phyloP scores from a whole-genome alignment of 495 filamentous ascomycete genomes.

The Xylaria acuta region DNA sequence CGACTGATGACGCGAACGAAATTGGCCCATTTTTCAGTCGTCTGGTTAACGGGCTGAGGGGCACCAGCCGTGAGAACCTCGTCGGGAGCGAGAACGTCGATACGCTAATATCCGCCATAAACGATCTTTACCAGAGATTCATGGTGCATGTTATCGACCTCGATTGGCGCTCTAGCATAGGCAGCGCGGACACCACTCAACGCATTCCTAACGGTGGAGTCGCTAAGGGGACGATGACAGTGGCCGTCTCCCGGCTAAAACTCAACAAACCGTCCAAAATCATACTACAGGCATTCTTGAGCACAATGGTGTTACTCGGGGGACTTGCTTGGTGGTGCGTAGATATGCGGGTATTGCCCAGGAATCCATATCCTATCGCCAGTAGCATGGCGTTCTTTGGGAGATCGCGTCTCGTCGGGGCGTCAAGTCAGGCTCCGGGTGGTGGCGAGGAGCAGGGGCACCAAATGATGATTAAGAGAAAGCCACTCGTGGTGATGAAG shows the following conservation, averaged over 20 bases:
- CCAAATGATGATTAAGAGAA: neutral
- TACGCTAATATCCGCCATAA: neutral
- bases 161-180: neutral
- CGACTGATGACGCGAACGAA: neutral
- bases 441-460: neutral
- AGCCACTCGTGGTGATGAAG: neutral
- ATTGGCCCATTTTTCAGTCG: constrained; percentile 1
- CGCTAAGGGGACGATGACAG: neutral
- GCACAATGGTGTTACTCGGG: constrained; percentile 10
- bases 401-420: constrained; percentile 2
- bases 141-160: neutral
- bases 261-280: constrained; percentile 3
- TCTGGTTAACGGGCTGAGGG: neutral
- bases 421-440: neutral
- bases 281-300: neutral
- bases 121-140: neutral
- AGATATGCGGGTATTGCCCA: constrained; percentile 3
- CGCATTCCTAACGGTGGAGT: neutral
- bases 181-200: neutral
- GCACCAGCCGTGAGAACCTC: neutral
- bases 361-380: constrained; percentile 13
- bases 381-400: constrained; percentile 11
- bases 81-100: neutral
- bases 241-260: neutral
- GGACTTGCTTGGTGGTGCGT: constrained; percentile 13